Percentiles rank a stretch among this genome's conserved stretches.
Conservation (phyloP, 257 asterid species). For the Solanum peruvianum region DNA sequence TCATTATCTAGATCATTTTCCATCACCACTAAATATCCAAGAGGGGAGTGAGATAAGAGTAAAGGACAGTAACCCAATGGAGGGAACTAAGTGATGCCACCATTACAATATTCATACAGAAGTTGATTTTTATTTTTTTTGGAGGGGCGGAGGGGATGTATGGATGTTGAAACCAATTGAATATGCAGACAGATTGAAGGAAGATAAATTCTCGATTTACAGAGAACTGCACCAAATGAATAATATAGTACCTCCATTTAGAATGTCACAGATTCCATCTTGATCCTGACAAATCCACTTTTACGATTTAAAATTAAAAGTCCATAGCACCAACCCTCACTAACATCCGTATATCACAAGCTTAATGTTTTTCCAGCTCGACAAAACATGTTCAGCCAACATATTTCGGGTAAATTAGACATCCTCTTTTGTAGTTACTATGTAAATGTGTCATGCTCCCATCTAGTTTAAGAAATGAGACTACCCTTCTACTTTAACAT, state of each 20-base stretch:
- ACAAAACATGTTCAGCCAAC: neutral
- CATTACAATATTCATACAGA: no score
- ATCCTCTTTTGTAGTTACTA: neutral
- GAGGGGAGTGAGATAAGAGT: neutral
- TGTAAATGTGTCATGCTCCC: neutral
- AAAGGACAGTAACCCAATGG: neutral
- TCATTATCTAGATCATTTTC: neutral
- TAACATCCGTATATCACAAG: neutral
- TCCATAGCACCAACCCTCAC: neutral
- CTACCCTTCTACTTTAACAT: neutral
- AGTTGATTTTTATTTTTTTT: no score
- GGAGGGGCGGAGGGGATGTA: no score
- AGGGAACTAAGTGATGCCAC: no score
- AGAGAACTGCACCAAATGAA: neutral
- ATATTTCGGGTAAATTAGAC: neutral
- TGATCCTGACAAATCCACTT: neutral
- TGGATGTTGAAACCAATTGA: neutral
- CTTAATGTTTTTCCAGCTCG: neutral
- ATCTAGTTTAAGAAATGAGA: neutral
- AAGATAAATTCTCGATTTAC: neutral
- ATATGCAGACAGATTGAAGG: neutral
- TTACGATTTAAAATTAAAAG: neutral
- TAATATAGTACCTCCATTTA: neutral
- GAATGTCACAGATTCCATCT: neutral
- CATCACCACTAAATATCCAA: neutral